Evolutionary conservation across 2,329 filamentous ascomycete species (phyloP).

Genomic region (Pestalotiopsis sp.): DNA sequence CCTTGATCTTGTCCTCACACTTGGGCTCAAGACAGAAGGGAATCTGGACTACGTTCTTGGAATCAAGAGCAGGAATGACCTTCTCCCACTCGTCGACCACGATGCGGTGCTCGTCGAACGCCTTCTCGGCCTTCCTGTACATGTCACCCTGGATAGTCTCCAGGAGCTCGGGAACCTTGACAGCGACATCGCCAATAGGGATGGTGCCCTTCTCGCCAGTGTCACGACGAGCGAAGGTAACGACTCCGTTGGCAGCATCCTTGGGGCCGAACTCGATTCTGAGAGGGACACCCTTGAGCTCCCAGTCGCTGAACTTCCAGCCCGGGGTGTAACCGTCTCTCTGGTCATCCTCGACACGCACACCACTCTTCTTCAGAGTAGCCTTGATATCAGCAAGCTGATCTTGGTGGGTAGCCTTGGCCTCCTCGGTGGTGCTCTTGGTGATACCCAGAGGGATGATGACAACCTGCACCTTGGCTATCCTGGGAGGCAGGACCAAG

Average conservation of each 20-base stretch:
- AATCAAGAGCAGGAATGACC: slow-evolving; percentile 86
- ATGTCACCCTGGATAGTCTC: slow-evolving; percentile 90
- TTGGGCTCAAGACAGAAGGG: slow-evolving; percentile 81
- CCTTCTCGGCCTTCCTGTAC: slow-evolving; percentile 72
- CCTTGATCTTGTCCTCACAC: slow-evolving; percentile 95
- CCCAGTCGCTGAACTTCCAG: slow-evolving; percentile 99
- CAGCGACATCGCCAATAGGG: slow-evolving; percentile 71
- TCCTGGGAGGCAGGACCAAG: slow-evolving; percentile 87
- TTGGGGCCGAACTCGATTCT: slow-evolving; percentile 96
- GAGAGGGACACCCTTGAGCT: slow-evolving; percentile 92
- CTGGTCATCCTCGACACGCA: slow-evolving; percentile 81
- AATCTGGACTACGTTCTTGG: slow-evolving; percentile 90
- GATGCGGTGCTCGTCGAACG: slow-evolving; percentile 81
- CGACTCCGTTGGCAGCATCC: slow-evolving; percentile 82
- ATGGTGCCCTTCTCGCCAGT: slow-evolving; percentile 82
- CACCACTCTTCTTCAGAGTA: slow-evolving; percentile 70
- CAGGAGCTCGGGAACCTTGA: slow-evolving; percentile 77
- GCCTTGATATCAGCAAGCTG: slow-evolving; percentile 73
- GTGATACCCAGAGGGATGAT: slow-evolving; percentile 93
- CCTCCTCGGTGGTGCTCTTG: slow-evolving; percentile 82
- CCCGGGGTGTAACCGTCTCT: slow-evolving; percentile 92
- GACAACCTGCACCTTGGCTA: slow-evolving; percentile 83
- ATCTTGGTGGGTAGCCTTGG: slow-evolving; percentile 73
- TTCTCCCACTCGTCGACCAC: slow-evolving; percentile 86
- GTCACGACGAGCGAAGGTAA: slow-evolving; percentile 87